phyloP scores from a whole-genome alignment of 176 grass and related monocot genomes.

The Cocos nucifera region DNA sequence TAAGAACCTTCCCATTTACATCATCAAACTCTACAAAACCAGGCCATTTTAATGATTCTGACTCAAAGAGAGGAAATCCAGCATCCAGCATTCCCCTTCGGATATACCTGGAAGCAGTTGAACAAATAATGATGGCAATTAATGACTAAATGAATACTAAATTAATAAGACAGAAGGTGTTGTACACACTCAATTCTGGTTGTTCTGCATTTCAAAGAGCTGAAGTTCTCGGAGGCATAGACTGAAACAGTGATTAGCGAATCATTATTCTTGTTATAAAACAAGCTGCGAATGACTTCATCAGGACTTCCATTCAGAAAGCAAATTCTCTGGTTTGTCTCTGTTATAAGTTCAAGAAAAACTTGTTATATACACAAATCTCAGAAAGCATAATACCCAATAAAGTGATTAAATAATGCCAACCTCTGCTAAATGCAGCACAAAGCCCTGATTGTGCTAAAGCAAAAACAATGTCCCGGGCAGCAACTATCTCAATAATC shows the following conservation, averaged over 20 bases:
- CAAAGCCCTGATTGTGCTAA: conserved; percentile 75
- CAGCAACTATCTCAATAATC: conserved; percentile 90
- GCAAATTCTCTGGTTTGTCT: conserved; percentile 72
- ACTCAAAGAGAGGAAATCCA: conserved; percentile 89
- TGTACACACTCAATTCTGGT: conserved; percentile 71
- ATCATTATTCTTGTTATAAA: conserved; percentile 95
- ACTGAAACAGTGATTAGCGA: conserved; percentile 88
- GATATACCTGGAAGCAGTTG: conserved; percentile 68
- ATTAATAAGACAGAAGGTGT: conserved; percentile 2
- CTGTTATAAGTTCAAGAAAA: conserved; percentile 35
- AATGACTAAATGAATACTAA: not conserved
- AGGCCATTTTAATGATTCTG: conserved; percentile 95
- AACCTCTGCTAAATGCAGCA: conserved; percentile 94
- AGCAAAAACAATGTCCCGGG: conserved; percentile 77
- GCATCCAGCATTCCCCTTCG: conserved; percentile 67
- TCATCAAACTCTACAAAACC: conserved; percentile 98
- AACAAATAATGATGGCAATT: not conserved
- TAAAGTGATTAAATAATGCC: conserved; percentile 16
- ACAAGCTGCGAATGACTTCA: conserved; percentile 92
- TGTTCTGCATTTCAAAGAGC: conserved; percentile 71
- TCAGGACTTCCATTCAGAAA: conserved; percentile 81
- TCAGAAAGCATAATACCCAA: not conserved
- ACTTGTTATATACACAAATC: conserved; percentile 9
- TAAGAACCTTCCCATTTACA: conserved; percentile 97
- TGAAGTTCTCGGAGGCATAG: conserved; percentile 79